These are phyloP conservation scores for Dryadomyces quercus-mongolicae DNA, from an alignment of 2,329 filamentous ascomycete genomes.

Conservation along the genomic window DNA sequence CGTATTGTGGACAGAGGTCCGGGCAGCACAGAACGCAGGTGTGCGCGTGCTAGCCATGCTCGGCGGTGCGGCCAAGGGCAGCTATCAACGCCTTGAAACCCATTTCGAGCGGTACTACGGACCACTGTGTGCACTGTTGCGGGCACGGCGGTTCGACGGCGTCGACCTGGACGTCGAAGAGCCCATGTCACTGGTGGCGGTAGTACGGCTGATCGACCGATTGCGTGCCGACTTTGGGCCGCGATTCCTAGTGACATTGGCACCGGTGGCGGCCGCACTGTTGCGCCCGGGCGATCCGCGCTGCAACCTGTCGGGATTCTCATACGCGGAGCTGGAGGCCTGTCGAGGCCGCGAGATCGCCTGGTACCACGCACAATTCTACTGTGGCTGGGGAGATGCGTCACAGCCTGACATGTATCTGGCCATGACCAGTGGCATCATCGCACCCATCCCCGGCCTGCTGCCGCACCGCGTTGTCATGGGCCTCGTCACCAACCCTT, in stretches of 20 bases:
- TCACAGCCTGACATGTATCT: slow-evolving; percentile 35
- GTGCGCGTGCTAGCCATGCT: slow-evolving; percentile 72
- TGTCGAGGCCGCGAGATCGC: slow-evolving; percentile 50
- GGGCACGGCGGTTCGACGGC: slow-evolving; percentile 45
- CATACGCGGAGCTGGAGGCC: slow-evolving; percentile 58
- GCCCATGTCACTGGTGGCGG: slow-evolving; percentile 49
- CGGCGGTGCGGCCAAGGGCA: slow-evolving; percentile 64
- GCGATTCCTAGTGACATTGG: slow-evolving; percentile 61
- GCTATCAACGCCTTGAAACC: slow-evolving; percentile 45
- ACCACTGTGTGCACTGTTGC: slow-evolving; percentile 50
- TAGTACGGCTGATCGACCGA: slow-evolving; percentile 51
- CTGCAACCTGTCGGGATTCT: slow-evolving; percentile 61
- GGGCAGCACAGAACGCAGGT: slow-evolving; percentile 54
- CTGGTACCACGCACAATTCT: slow-evolving; percentile 80
- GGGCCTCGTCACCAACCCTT: slow-evolving; percentile 62
- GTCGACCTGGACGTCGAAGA: slow-evolving; percentile 70
- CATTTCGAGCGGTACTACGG: slow-evolving; percentile 58
- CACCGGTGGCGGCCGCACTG: slow-evolving; percentile 65
- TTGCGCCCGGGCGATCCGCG: slow-evolving; percentile 40
- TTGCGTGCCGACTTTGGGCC: slow-evolving; percentile 54
- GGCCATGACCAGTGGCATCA: slow-evolving; percentile 47
- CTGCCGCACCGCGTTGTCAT: slow-evolving; percentile 62
- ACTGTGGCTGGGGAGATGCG: slow-evolving; percentile 69
- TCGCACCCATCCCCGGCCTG: slow-evolving; percentile 33
- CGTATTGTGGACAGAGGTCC: slow-evolving; percentile 59